phyloP scores from a whole-genome alignment of 2,329 filamentous ascomycete genomes.

The Penicillium sp. region DNA sequence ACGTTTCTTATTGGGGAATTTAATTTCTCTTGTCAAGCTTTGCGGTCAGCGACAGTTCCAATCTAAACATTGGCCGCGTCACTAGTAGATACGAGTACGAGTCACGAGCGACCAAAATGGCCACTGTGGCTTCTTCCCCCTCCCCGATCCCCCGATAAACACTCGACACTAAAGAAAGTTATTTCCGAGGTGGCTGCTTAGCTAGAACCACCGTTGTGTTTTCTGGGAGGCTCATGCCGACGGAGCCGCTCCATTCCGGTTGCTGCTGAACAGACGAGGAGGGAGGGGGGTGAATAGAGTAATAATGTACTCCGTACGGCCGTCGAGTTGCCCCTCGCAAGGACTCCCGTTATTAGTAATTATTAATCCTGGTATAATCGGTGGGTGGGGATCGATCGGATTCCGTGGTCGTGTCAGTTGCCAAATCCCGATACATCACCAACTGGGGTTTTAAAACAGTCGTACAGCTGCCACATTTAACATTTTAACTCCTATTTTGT shows the following conservation, averaged over 20 bases:
- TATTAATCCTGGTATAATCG: conserved; percentile 12
- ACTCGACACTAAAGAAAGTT: conserved; percentile 10
- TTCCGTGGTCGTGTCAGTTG: conserved; percentile 23
- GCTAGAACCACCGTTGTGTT: conserved; percentile 16
- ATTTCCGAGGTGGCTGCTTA: conserved; percentile 12
- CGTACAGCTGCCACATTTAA: conserved; percentile 2
- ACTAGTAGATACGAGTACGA: conserved; percentile 31
- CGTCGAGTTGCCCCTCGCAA: background rate
- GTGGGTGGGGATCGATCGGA: conserved; percentile 7
- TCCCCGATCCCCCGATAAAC: conserved; percentile 11
- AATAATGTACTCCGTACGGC: background rate
- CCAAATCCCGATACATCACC: conserved; percentile 25
- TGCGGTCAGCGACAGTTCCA: conserved; percentile 25
- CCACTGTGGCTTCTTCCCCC: conserved; percentile 27
- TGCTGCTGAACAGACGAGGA: background rate
- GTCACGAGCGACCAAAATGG: conserved; percentile 27
- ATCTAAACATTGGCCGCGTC: conserved; percentile 27
- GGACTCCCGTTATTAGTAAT: conserved; percentile 17
- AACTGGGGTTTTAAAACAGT: conserved; percentile 14
- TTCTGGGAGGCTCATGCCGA: conserved; percentile 23
- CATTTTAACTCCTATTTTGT: conserved; percentile 13
- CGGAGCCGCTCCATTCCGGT: conserved; percentile 16
- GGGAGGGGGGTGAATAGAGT: no score
- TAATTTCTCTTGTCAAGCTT: conserved; percentile 26
- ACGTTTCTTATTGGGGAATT: conserved; percentile 6